Evolutionary conservation across 1,139 yeast species (phyloP), one percentile per base, ranked within the genome.

Genomic region (Hyphopichia wangnamkhiaoensis): DNA sequence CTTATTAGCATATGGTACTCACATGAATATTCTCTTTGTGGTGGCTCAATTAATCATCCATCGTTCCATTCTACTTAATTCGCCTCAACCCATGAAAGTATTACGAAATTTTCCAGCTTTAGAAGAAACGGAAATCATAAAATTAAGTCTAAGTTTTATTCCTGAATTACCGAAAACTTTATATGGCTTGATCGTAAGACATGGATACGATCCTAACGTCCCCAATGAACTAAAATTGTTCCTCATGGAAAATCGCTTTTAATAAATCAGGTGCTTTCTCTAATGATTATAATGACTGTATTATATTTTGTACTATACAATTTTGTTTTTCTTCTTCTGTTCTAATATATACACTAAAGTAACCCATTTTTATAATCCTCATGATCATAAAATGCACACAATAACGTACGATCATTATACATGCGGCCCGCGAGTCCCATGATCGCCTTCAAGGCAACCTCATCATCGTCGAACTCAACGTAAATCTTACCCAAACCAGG

Each of bases 1-100:
- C 48, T 63, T 89, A 53, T 84, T 90, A 59, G 95, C 97, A 3
- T 90, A 88, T 54, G 98, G 98, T 0, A 79, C 87, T 21, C 96
- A 91, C 57, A 76, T 90, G 82, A 90, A 90, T 60, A 76, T 91
- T 23, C 66, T 91, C 26, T 86, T 90, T 50, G 80, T 90, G 9
- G 90, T 90, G 14, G 95, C 97, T 0, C 95, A 89, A 58, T 65
- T 90, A 33, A 81, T 87, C 12, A 69, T 84, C 37, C 82, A 85
- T 47, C 66, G 97, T 38, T 74, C 81, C 4, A 65, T 72, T 33
- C 63, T 90, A 13, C 60, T 90, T 42, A 64, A 65, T 16, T 74
- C 84, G 6, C 62, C 63, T 20, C 84, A 72, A 45, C 97, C 96
- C 15, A 89, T 89, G 86, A 72, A 82, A 35, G 59, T 86, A 15